Percentiles rank a stretch among this genome's conserved stretches.
Conservation (phyloP, 2,329 filamentous ascomycete species). For the Penicillium olsonii region DNA sequence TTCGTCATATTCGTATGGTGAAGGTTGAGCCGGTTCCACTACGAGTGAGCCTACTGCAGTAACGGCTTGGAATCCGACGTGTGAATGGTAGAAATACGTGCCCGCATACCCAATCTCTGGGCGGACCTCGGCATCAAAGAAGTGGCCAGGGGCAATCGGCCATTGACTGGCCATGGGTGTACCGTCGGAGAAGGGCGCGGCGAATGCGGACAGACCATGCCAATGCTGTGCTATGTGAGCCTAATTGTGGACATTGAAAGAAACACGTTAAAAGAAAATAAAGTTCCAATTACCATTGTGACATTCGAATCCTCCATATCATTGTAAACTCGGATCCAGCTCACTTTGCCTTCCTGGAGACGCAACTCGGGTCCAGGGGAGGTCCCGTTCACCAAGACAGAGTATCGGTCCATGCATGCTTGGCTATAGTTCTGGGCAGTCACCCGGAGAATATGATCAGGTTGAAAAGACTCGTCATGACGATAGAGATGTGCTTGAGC, state of each 20-base stretch:
- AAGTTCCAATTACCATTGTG: slow-evolving; percentile 54
- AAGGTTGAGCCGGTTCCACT: slow-evolving; percentile 51
- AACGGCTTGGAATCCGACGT: slow-evolving; percentile 63
- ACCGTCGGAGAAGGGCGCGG: slow-evolving; percentile 66
- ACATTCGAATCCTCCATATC: slow-evolving; percentile 55
- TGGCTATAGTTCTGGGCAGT: background rate
- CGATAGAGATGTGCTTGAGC: background rate
- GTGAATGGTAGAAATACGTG: slow-evolving; percentile 70
- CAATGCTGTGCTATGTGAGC: too few relatives aligned
- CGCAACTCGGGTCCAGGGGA: slow-evolving; percentile 54
- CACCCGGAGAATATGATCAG: background rate
- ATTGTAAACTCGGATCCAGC: slow-evolving; percentile 63
- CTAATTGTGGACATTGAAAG: too few relatives aligned
- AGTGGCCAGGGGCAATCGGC: slow-evolving; percentile 63
- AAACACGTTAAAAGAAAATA: background rate
- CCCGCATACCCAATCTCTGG: slow-evolving; percentile 57
- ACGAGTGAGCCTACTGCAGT: slow-evolving; percentile 61
- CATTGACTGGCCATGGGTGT: slow-evolving; percentile 63
- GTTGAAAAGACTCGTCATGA: background rate
- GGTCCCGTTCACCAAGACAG: slow-evolving; percentile 55
- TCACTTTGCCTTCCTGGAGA: slow-evolving; percentile 47
- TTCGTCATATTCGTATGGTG: slow-evolving; percentile 63
- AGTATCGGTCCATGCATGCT: slow-evolving; percentile 36
- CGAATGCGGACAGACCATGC: slow-evolving; percentile 64
- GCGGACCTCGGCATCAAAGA: slow-evolving; percentile 68